A percentile compares a stretch with the other conserved stretches of the same genome.
phyloP scores from a whole-genome alignment of 129 eudicot species.

The Ambrosia trifida region DNA sequence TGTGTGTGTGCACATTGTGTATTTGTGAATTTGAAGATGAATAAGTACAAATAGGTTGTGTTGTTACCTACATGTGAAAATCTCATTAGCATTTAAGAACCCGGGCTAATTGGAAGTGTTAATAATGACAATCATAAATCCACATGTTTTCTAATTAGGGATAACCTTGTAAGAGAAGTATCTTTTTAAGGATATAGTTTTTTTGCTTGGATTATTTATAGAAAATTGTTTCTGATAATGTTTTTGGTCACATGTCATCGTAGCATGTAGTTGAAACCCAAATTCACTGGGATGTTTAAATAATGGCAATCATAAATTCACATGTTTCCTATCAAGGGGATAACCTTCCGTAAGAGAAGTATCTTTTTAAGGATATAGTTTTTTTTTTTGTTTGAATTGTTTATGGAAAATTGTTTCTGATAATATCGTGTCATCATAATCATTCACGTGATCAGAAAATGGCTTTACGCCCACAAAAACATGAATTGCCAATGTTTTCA shows the following conservation, averaged over 20 bases:
- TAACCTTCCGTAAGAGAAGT: constrained; percentile 10
- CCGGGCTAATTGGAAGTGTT: neutral
- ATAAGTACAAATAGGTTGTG: neutral
- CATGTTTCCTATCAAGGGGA: neutral
- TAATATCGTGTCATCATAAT: neutral
- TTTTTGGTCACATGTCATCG: neutral
- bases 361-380: neutral
- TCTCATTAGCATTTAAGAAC: neutral
- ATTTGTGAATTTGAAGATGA: neutral
- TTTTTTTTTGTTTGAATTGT: neutral
- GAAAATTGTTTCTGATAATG: neutral
- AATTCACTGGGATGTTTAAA: neutral
- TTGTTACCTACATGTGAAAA: neutral
- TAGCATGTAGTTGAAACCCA: neutral
- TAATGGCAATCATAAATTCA: constrained; percentile 3
- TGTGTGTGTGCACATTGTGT: too few species aligned
- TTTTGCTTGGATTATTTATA: neutral
- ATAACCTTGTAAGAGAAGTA: constrained; percentile 13
- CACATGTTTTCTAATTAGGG: neutral
- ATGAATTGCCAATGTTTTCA: neutral
- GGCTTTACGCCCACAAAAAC: neutral
- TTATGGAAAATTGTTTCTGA: neutral
- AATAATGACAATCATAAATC: constrained; percentile 4
- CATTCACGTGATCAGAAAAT: neutral
- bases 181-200: neutral